Base-by-base conservation (phyloP, 306 rosid genomes). In the Vicia sativa region DNA sequence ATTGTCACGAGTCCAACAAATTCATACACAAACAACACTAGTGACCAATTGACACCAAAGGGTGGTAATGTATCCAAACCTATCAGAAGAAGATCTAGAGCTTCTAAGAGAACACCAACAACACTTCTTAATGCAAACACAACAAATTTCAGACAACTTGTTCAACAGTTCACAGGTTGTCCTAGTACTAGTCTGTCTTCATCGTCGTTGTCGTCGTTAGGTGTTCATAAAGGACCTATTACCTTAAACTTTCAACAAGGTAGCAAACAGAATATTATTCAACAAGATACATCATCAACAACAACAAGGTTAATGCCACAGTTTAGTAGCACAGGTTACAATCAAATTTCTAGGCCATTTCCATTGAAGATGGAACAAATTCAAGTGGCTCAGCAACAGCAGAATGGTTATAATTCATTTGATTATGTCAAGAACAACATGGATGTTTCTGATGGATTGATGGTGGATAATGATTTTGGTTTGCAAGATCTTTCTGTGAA, bases 161-260 rank as follows among this genome's bases (percentile, higher is more conserved):
- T 91, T 15, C 97, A 91, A 14, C 95, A 91, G 45, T 88, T 91
- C 74, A 91, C 97, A 0, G 97, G 97, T 6, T 86, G 95, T 63
- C 85, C 89, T 25, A 64, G 44, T 58, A 70, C 81, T n/a, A 38
- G 76, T 14, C 28, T 25, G 3, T 37, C 39, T 9, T 12, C 67
- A 9, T 77, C 74, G 18, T 55, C 89, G 7, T 71, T 81, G 6
- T 4, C 87, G 14, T 73, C 83, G 8, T 6, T 62, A 38, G 85
- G 84, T 2, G 77, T 49, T 76, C 87, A 78, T 48, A 87, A 67
- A 65, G 96, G 96, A 2, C 93, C 96, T 35, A 78, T 87, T 68
- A 87, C 85, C 83, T 74, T 89, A 58, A 84, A 80, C 58, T 89
- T 89, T 62, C 84, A 84, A 64, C 67, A 74, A 72, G 88, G 81